Base-by-base conservation (phyloP, 1,284 basidiomycete genomes). In the Flammula alnicola region DNA sequence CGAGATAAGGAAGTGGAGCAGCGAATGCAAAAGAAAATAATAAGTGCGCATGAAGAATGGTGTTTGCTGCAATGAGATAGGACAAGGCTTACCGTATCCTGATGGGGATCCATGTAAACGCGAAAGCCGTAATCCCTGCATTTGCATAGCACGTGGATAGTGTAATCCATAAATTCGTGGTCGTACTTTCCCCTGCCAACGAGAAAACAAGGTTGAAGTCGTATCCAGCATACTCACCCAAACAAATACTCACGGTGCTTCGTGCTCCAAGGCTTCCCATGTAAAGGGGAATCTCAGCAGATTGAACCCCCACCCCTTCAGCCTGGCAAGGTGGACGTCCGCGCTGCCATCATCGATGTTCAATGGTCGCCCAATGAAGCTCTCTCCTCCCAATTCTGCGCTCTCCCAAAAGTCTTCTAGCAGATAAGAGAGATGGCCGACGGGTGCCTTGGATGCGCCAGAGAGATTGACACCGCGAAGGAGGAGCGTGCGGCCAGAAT, bases 101-200 rank as follows among this genome's bases (percentile, higher is more conserved):
- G 96, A 71, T 99, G 96, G 4, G 96, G 95, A 66, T 98, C 95
- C 80, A 99, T 88, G 69, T 86, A 97, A 4, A 98, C 83, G 57
- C 83, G 84, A 72, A 99, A 98, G n/a, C 96, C 96, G 63, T 91
- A 91, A 49, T 93, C 86, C 65, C 95, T 95, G 75, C 93, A 93
- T 69, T 95, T 95, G 35, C 83, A 79, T 12, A 98, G 77, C 0
- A 97, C 91, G 14, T 81, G 81, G 17, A 98, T 80, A 3, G 88
- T 91, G 63, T 98, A 98, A 61, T 96, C 90, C 76, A 98, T 93
- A 67, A 88, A 98, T 31, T 90, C 91, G 50, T 86, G 76, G 66
- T 99, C 96, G 63, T 95, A 98, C 63, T 88, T 86, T 27, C 93
- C 91, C 5, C 93, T 96, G 57, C 14, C 25, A 17, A 7, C 45